These are phyloP conservation scores for Leishmania turanica DNA, from an alignment of 208 protist species.

Conservation along the genomic window DNA sequence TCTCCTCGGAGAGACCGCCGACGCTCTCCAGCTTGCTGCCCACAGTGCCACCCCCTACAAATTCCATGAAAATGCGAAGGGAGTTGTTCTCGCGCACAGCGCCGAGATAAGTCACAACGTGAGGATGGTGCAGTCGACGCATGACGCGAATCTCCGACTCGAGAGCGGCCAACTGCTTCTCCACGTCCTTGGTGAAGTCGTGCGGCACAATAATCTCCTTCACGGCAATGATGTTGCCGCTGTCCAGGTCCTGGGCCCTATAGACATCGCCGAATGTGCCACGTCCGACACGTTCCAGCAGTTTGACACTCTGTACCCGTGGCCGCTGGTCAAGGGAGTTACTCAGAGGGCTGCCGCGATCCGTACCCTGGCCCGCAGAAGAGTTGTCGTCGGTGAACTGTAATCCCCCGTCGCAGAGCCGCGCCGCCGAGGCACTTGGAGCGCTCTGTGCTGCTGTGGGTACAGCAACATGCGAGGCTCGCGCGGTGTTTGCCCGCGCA, in stretches of 20 bases:
- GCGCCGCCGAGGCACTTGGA: not conserved
- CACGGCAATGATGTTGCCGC: constrained; percentile 71
- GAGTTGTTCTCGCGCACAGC: constrained; percentile 66
- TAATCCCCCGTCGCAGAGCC: not conserved
- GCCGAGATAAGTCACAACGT: constrained; percentile 92
- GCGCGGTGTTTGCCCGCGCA: not conserved
- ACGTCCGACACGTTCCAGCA: constrained; percentile 70
- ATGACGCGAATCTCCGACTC: constrained; percentile 94
- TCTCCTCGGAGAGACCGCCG: constrained; percentile 74
- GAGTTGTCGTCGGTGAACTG: not conserved
- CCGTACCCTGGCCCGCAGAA: not conserved
- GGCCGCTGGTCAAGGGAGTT: constrained; percentile 19
- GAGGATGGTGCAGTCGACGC: constrained; percentile 89
- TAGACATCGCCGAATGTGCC: constrained; percentile 88
- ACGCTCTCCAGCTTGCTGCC: constrained; percentile 49
- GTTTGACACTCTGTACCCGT: constrained; percentile 40
- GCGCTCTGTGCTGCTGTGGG: not conserved
- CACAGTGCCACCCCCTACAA: constrained; percentile 86
- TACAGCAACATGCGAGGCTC: not conserved
- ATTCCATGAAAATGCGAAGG: constrained; percentile 94
- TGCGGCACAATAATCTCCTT: constrained; percentile 86
- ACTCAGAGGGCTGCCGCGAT: constrained; percentile 2
- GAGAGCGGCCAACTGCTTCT: constrained; percentile 76
- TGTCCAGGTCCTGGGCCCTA: constrained; percentile 77
- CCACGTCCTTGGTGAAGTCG: constrained; percentile 80